phyloP scores from a whole-genome alignment of 192 early-diverging fungal species.

The Spizellomyces punctatus region DNA sequence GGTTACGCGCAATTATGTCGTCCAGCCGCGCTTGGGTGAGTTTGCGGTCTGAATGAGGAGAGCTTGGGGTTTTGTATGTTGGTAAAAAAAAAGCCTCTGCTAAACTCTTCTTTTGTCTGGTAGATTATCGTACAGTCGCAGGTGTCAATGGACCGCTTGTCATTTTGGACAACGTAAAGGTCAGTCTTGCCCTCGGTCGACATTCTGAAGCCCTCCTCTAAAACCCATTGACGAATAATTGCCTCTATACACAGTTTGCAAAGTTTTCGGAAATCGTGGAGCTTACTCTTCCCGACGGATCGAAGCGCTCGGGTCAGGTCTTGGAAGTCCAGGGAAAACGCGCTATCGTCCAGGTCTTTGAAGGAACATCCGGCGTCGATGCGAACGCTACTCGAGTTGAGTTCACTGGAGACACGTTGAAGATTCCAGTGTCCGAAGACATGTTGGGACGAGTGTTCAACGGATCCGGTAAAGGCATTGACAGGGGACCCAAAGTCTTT shows the following conservation, averaged over 20 bases:
- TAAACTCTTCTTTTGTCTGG: background rate
- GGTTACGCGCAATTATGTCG: slow-evolving; percentile 81
- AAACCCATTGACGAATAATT: background rate
- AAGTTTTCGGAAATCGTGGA: slow-evolving; percentile 98
- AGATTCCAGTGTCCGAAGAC: slow-evolving; percentile 98
- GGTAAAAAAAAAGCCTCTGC: background rate
- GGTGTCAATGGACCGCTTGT: slow-evolving; percentile 99
- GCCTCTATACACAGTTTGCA: slow-evolving; percentile 67
- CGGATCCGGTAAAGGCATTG: slow-evolving; percentile 98
- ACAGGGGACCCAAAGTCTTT: slow-evolving; percentile 99
- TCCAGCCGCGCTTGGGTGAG: slow-evolving; percentile 86
- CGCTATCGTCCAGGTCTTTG: slow-evolving; percentile 97
- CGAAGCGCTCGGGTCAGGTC: slow-evolving; percentile 93
- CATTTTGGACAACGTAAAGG: slow-evolving; percentile 98
- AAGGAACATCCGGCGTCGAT: slow-evolving; percentile 96
- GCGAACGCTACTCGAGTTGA: slow-evolving; percentile 93
- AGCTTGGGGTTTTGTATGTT: background rate
- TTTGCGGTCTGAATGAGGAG: slow-evolving; percentile 4
- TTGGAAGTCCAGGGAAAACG: slow-evolving; percentile 95
- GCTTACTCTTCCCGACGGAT: slow-evolving; percentile 95
- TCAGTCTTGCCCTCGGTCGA: slow-evolving; percentile 23
- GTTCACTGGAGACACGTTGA: slow-evolving; percentile 93
- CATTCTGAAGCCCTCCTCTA: background rate
- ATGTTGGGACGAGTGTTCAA: slow-evolving; percentile 99
- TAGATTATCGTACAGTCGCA: slow-evolving; percentile 96